phyloP scores from a whole-genome alignment of 2,329 filamentous ascomycete species.

The Trichoderma semiorbis region DNA sequence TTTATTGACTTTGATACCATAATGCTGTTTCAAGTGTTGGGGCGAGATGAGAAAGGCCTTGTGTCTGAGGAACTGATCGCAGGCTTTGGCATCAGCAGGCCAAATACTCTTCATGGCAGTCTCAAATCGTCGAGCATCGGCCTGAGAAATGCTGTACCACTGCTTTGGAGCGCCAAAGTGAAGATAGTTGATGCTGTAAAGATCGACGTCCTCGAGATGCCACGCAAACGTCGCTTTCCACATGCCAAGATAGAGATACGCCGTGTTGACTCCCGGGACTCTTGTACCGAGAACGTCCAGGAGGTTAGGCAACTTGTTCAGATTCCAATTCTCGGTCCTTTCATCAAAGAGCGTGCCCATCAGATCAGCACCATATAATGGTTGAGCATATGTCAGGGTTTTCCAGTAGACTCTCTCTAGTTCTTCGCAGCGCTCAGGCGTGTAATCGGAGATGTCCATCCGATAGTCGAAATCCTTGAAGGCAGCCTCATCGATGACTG shows the following conservation, averaged over 20 bases:
- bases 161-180: conserved; percentile 98
- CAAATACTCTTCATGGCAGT: conserved; percentile 92
- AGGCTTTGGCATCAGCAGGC: conserved; percentile 92
- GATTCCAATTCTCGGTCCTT: conserved; percentile 79
- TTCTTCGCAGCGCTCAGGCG: conserved; percentile 87
- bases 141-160: conserved; percentile 98
- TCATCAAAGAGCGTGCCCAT: conserved; percentile 93
- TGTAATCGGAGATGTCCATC: conserved; percentile 84
- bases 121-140: conserved; percentile 89
- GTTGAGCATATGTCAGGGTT: conserved; percentile 89
- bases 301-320: conserved; percentile 89
- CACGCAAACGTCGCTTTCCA: conserved; percentile 99
- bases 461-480: conserved; percentile 91
- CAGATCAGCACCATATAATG: conserved; percentile 94
- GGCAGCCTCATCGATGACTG: conserved; percentile 80
- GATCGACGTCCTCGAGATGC: conserved; percentile 97
- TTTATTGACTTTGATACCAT: conserved; percentile 94
- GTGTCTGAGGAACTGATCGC: conserved; percentile 92
- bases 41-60: conserved; percentile 97
- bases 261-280: conserved; percentile 95
- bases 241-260: conserved; percentile 97
- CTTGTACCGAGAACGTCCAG: conserved; percentile 93
- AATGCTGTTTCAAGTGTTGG: conserved; percentile 78
- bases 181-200: conserved; percentile 99
- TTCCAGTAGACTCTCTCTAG: conserved; percentile 96